These are phyloP conservation scores for Brassica juncea DNA, from an alignment of 345 rosid species.

Conservation along the genomic window DNA sequence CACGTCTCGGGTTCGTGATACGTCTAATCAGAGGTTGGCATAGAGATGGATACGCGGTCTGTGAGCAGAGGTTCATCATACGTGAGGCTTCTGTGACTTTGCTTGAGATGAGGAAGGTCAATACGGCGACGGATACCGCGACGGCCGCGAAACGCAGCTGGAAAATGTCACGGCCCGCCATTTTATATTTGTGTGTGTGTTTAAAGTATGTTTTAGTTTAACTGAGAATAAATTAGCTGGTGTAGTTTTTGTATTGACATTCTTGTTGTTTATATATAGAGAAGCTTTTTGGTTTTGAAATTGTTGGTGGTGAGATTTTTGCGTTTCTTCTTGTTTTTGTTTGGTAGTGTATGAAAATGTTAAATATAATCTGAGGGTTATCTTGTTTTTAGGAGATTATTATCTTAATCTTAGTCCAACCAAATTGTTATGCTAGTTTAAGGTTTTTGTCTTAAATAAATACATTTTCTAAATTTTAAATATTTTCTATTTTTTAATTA, in stretches of 20 bases:
- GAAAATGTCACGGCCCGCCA: constrained; percentile 40
- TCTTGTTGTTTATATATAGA: constrained; percentile 22
- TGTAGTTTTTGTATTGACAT: neutral
- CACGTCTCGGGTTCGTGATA: constrained; percentile 29
- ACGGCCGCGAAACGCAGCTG: constrained; percentile 31
- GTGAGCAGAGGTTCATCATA: constrained; percentile 25
- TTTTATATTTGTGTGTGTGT: neutral
- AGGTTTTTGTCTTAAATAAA: neutral
- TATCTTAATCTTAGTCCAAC: neutral
- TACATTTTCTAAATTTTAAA: neutral
- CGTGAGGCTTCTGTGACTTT: constrained; percentile 26
- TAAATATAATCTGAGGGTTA: constrained; percentile 17
- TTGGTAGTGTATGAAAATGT: constrained; percentile 3
- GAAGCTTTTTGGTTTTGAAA: neutral
- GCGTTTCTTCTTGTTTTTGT: constrained; percentile 16
- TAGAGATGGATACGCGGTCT: constrained; percentile 36
- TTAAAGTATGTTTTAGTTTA: neutral
- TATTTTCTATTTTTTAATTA: neutral
- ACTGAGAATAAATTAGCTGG: constrained; percentile 6
- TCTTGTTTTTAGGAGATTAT: constrained; percentile 24
- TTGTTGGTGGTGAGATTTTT: constrained; percentile 25
- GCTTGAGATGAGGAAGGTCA: neutral
- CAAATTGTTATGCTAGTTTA: neutral
- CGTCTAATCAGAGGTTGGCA: constrained; percentile 29
- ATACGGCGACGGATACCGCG: constrained; percentile 34